Evolutionary conservation across 495 filamentous ascomycete genomes (phyloP), one percentile per base, ranked within the genome.

Genomic region (Annulohypoxylon moriforme): DNA sequence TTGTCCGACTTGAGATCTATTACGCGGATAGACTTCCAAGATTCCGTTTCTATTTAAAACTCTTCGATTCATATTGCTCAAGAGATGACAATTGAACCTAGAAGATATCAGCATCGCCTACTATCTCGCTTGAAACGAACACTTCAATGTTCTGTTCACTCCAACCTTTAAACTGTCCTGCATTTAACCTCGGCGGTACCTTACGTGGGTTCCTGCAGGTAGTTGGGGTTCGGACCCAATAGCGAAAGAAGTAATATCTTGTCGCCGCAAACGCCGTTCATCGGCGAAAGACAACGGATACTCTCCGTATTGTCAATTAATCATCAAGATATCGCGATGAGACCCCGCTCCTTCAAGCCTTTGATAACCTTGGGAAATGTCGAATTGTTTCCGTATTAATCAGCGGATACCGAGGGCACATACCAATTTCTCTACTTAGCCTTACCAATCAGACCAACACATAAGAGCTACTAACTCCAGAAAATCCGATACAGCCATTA

Each of bases 131-230:
- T 9, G n/a, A 44, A 44, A 11, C 8, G 22, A 25, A 20, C 22
- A 25, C 10, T 7, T 49, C 0, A 40, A 40, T 14, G 13, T 4
- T 40, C 20, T 44, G 13, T 55, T 55, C 2, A 33, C 50, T 31
- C 25, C 25, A 55, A 18, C 8, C 4, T 55, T 16, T 10, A 16
- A 33, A 31, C 3, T 25, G 8, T 55, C n/a, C 27, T 55, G 18
- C 29, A 18, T 55, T 31, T 10, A 53, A 40, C 64, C 47, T 60
- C n/a, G 44, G 29, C 44, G 44, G 60, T 52, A 61, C 59, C 59
- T 49, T 55, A 3, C 49, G 27, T 64, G 24, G 67, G 67, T 64
- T 69, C 67, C 67, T 69, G 67, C 60, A 69, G 53, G 33, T 46
- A 69, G 20, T 38, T 61, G 20, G 40, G 29, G 27, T 47, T 22